Percentiles rank a stretch among this genome's conserved stretches.
phyloP scores from a whole-genome alignment of 2,329 filamentous ascomycete species.

The Endoconidiophora laricicola region DNA sequence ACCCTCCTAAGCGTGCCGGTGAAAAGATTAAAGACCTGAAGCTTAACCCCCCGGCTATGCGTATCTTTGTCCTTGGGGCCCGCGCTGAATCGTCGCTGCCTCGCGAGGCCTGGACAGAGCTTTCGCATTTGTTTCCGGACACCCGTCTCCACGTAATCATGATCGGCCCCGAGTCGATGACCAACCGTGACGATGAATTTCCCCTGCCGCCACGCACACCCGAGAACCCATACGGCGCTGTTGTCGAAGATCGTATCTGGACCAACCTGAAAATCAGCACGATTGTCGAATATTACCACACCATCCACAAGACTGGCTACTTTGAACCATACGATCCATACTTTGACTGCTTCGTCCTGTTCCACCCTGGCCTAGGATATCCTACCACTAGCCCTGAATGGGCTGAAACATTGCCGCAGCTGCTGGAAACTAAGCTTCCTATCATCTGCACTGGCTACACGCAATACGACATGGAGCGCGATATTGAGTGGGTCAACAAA shows the following conservation, averaged over 20 bases:
- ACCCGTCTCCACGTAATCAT: constrained; percentile 83
- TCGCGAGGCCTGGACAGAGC: constrained; percentile 81
- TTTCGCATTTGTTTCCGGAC: constrained; percentile 87
- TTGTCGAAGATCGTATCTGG: constrained; percentile 81
- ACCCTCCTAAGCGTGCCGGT: constrained; percentile 63
- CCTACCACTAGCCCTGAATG: constrained; percentile 88
- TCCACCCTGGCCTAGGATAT: constrained; percentile 91
- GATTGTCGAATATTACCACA: constrained; percentile 97
- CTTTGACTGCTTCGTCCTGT: constrained; percentile 93
- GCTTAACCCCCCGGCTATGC: constrained; percentile 70
- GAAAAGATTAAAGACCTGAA: constrained; percentile 61
- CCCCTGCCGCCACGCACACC: constrained; percentile 75
- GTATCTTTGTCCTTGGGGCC: constrained; percentile 84
- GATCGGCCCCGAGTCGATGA: constrained; percentile 91
- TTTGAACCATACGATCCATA: constrained; percentile 96
- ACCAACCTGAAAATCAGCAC: constrained; percentile 91
- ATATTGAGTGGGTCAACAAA: constrained; percentile 77
- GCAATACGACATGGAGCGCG: constrained; percentile 82
- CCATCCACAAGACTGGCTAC: constrained; percentile 73
- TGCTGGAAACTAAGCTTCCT: constrained; percentile 89
- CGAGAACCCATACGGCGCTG: constrained; percentile 78
- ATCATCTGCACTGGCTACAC: constrained; percentile 94
- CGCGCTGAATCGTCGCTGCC: constrained; percentile 95
- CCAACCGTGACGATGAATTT: constrained; percentile 82
- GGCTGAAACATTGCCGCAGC: constrained; percentile 72